A percentile compares a stretch with the other conserved stretches of the same genome.
These are phyloP conservation scores for Ephemerocybe angulata DNA, from an alignment of 768 basidiomycete genomes.

Conservation along the genomic window DNA sequence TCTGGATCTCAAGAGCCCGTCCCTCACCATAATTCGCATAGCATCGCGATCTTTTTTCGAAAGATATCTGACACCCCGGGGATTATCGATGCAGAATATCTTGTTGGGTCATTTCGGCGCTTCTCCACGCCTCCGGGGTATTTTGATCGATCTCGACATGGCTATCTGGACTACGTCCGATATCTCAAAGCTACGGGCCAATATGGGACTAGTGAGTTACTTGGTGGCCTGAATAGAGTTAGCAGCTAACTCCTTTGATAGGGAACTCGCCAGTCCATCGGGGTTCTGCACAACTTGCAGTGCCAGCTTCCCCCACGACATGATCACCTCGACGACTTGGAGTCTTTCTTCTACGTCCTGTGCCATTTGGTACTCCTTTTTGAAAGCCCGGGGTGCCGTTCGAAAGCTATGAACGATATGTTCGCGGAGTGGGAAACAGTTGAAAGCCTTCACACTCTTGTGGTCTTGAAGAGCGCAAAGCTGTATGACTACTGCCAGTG, in stretches of 20 bases:
- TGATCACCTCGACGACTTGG: conserved; percentile 2
- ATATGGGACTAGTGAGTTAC: background rate
- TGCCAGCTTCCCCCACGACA: background rate
- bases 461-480: too few species aligned
- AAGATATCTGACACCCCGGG: conserved; percentile 10
- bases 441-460: too few species aligned
- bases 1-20: background rate
- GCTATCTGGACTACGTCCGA: background rate
- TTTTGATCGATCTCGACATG: conserved; percentile 16
- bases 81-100: conserved; percentile 13
- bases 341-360: conserved; percentile 7
- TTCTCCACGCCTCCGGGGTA: conserved; percentile 2
- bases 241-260: too few species aligned
- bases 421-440: too few species aligned
- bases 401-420: too few species aligned
- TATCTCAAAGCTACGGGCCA: too few species aligned
- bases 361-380: background rate
- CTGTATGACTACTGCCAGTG: too few species aligned
- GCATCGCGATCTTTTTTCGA: background rate
- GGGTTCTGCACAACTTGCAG: background rate
- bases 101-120: conserved; percentile 4
- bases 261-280: conserved; percentile 1
- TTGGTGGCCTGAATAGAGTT: background rate
- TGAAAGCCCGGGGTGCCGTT: background rate
- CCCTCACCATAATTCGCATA: background rate